These are phyloP conservation scores for Saccharomyces pastorianus DNA, from an alignment of 1,139 yeast genomes.

Conservation along the genomic window DNA sequence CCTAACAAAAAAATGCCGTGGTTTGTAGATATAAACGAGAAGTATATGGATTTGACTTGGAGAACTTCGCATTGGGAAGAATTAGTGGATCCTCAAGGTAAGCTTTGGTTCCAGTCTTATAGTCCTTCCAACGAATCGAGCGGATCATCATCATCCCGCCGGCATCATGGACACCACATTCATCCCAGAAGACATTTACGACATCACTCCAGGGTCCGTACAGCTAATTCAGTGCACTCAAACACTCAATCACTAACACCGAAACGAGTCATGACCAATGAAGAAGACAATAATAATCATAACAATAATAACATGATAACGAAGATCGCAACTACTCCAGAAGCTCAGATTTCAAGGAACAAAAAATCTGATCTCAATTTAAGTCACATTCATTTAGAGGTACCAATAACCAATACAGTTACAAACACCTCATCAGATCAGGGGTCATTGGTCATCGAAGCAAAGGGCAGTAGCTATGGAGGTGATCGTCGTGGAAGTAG, in stretches of 20 bases:
- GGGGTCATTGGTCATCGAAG: background rate
- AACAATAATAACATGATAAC: slow-evolving; percentile 1
- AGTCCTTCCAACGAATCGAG: slow-evolving; percentile 2
- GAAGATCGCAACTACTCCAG: background rate
- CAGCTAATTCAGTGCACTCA: background rate
- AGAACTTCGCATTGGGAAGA: slow-evolving; percentile 58
- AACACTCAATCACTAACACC: background rate
- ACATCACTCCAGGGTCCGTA: background rate
- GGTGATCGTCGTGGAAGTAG: background rate
- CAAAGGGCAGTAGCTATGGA: background rate
- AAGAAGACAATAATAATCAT: background rate
- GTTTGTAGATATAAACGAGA: slow-evolving; percentile 63
- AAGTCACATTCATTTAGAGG: background rate
- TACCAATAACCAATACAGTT: background rate
- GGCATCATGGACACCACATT: slow-evolving; percentile 7
- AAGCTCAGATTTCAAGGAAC: background rate
- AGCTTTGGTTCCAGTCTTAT: slow-evolving; percentile 46
- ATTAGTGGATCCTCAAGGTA: slow-evolving; percentile 46
- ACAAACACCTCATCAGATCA: background rate
- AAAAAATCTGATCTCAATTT: background rate
- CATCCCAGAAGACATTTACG: slow-evolving; percentile 7
- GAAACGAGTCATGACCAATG: background rate
- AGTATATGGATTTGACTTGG: slow-evolving; percentile 58
- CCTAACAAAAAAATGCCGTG: slow-evolving; percentile 36
- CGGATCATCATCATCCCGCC: background rate